Evolutionary conservation across 2,329 filamentous ascomycete species (phyloP).

Genomic region (Didymella glomerata): DNA sequence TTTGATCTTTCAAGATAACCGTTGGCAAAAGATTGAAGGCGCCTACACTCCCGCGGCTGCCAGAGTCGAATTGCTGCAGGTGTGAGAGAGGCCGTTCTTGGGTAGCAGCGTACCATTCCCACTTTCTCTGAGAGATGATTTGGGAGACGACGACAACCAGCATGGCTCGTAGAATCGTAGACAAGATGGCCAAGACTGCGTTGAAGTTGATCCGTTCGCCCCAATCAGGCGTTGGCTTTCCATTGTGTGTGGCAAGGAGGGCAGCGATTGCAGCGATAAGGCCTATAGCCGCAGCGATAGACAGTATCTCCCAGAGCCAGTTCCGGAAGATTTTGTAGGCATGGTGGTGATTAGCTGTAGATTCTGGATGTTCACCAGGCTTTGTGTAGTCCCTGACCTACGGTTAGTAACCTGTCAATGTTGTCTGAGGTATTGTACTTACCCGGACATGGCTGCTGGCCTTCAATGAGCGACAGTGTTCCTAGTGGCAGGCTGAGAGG

Average conservation of each 20-base stretch:
- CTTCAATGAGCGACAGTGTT: not conserved
- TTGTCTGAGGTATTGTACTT: not conserved
- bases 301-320: not conserved
- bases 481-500: not conserved
- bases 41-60: slow-evolving; percentile 4
- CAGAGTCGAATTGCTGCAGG: slow-evolving; percentile 4
- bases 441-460: not conserved
- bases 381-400: not conserved
- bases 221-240: slow-evolving; percentile 5
- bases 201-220: slow-evolving; percentile 7
- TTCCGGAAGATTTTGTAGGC: not conserved
- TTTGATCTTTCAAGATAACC: not conserved
- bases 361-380: not conserved
- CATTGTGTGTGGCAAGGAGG: not conserved
- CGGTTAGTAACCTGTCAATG: not conserved
- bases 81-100: not conserved
- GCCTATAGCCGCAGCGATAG: not conserved
- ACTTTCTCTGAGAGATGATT: slow-evolving; percentile 8
- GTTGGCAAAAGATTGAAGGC: not conserved
- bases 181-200: not conserved
- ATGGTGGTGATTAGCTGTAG: not conserved
- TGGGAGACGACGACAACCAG: slow-evolving; percentile 5
- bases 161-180: slow-evolving; percentile 1
- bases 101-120: not conserved
- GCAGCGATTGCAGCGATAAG: not conserved